These are phyloP conservation scores for Notholithocarpus densiflorus DNA, from an alignment of 306 rosid species.

Conservation along the genomic window DNA sequence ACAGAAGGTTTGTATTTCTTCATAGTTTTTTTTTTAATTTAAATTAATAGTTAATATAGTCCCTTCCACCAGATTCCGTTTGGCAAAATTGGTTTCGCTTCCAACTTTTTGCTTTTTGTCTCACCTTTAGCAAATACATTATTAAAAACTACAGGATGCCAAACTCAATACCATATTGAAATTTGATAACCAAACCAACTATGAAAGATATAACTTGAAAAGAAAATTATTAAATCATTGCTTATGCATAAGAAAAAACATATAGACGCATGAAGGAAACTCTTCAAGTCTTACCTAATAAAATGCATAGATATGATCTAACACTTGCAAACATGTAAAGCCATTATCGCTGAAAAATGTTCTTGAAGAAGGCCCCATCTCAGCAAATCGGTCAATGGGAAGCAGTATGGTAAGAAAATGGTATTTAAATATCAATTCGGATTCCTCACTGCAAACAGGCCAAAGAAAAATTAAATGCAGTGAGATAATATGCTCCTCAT, in stretches of 20 bases:
- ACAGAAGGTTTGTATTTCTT: neutral
- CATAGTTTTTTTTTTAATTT: neutral
- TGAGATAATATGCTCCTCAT: neutral
- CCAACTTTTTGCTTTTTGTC: no score
- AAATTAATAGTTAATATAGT: neutral
- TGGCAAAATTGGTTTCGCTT: no score
- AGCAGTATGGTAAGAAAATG: slow-evolving; percentile 78
- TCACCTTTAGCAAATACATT: no score
- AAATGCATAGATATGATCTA: slow-evolving; percentile 68
- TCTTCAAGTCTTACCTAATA: slow-evolving; percentile 61
- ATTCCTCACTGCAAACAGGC: slow-evolving; percentile 70
- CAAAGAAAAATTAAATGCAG: neutral
- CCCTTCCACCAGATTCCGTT: neutral
- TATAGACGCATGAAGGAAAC: neutral
- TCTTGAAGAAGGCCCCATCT: slow-evolving; percentile 95
- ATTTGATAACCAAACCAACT: neutral
- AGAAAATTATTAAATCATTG: neutral
- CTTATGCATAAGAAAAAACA: neutral
- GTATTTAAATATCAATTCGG: slow-evolving; percentile 67
- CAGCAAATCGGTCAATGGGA: slow-evolving; percentile 82
- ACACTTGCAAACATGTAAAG: slow-evolving; percentile 81
- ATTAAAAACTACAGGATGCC: no score
- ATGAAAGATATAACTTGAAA: neutral
- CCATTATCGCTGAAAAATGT: slow-evolving; percentile 60
- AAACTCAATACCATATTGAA: neutral